Conservation (phyloP, 2,329 filamentous ascomycete genomes). For the Tolypocladium inflatum region DNA sequence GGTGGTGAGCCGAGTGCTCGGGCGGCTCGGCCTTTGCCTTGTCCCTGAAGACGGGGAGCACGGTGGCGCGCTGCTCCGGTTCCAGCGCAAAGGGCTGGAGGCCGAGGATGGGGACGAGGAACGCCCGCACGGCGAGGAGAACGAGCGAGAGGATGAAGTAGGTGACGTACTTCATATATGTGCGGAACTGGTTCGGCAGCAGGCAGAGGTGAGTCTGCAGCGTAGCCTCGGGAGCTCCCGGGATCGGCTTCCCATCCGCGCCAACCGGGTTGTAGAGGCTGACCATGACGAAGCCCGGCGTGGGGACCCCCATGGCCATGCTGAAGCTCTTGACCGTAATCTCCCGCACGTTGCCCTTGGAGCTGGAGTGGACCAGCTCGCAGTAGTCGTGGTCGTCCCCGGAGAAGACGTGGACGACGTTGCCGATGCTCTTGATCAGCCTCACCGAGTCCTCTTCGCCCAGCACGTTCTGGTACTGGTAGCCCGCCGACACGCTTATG, state of each 20-base stretch:
- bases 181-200: conserved; percentile 76
- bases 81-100: conserved; percentile 45
- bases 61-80: conserved; percentile 17
- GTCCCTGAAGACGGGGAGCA: conserved; percentile 38
- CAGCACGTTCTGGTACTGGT: conserved; percentile 96
- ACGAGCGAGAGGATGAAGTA: conserved; percentile 47
- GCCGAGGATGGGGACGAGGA: conserved; percentile 46
- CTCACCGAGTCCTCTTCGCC: conserved; percentile 65
- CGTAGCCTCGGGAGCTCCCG: conserved; percentile 41
- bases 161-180: conserved; percentile 69
- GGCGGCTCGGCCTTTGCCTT: conserved; percentile 44
- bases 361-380: conserved; percentile 68
- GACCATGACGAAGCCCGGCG: conserved; percentile 77
- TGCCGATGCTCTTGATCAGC: conserved; percentile 68
- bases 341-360: conserved; percentile 59
- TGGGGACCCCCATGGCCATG: conserved; percentile 91
- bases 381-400: conserved; percentile 99
- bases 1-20: conserved; percentile 6
- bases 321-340: conserved; percentile 93
- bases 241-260: conserved; percentile 37
- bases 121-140: conserved; percentile 41
- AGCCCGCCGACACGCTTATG: conserved; percentile 67
- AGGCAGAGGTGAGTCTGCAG: conserved; percentile 86
- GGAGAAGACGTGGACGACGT: conserved; percentile 79
- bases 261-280: conserved; percentile 91